Base-by-base conservation (phyloP, 1,139 yeast genomes). In the Meyerozyma sp. region DNA sequence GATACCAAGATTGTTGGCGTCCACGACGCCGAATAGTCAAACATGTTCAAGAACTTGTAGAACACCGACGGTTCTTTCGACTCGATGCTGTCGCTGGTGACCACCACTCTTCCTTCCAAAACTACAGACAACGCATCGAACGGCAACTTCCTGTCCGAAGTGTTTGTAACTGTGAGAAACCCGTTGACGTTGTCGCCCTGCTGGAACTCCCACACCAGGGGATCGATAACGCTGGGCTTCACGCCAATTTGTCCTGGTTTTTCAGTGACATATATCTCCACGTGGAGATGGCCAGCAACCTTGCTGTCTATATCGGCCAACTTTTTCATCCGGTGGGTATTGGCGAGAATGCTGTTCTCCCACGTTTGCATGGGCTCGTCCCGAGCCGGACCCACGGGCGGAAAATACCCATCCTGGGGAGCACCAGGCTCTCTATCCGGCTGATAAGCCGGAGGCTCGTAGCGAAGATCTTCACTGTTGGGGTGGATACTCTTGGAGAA, bases 41-140 rank as follows among this genome's bases (percentile, higher is more conserved):
- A 69, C 76, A 72, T 71, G 46, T 72, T 73, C 48, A 72, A 54
- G 44, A 66, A 66, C 42, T 60, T 63, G 36, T 54, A 56, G 32
- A 54, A 42, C 23, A 48, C 49, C 3, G 54, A 49, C 11, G 58
- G 62, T 11, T 44, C 48, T 28, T 44, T 47, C 29, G 43, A 47
- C 14, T 49, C 50, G 10, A 30, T 23, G 3, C 36, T 23, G 45
- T 52, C 45, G 40, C 43, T 49, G 8, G 51, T 39, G 30, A 63
- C 51, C 44, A 51, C 49, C 34, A 62, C 54, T 30, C 55, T 58
- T 1, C 77, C 77, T 52, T 72, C 76, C 41, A 72, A 68, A 16
- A 70, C 55, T 3, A 71, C 59, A 49, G 69, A 72, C 44, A 71
- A 66, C 73, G 70, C 68, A 41, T 68, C 73, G 50, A 71, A 72